Base-by-base conservation (phyloP, 163 green algal genomes). In the Chlorella variabilis region DNA sequence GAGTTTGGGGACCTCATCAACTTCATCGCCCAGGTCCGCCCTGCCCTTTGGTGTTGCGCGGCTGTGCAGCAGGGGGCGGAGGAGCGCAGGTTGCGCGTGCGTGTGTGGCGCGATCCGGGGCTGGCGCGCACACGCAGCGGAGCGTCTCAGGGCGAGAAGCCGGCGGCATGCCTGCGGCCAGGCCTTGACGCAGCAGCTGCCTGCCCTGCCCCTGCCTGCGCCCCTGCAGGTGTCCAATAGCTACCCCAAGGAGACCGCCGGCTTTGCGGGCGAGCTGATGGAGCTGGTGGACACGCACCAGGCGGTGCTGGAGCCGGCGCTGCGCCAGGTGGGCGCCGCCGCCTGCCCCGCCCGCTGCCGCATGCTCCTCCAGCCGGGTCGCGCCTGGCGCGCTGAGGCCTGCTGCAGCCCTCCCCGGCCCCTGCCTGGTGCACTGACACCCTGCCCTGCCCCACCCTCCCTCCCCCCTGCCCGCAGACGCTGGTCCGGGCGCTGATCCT, bases 11-110 rank as follows among this genome's bases (percentile, higher is more conserved):
- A 97, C 31, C 87, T 98, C 42, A 91, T 97, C 49, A 92, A 78
- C 59, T 99, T 99, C 71, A 84, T 99, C 29, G 88, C 96, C 0
- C 95, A 99, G 86, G 95, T 95, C 33, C n/a, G n/a, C n/a, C n/a
- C n/a, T n/a, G n/a, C n/a, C n/a, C n/a, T n/a, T n/a, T n/a, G n/a
- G n/a, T n/a, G n/a, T n/a, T n/a, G n/a, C n/a, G n/a, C n/a, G n/a
- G n/a, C n/a, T n/a, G n/a, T n/a, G n/a, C n/a, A 25, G 83, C 1
- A 25, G 11, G 4, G 20, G 9, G 36, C 4, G 3, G 5, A 36
- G 25, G 34, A 33, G 34, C 18, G 6, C 3, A 15, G 45, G 45
- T 54, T 11, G 11, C 15, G 45, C 15, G 45, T 54, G 11, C 45
- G 15, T 54, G 15, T 54, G 45, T 54, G 45, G 45, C 15, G n/a